Percentiles rank a stretch among this genome's conserved stretches.
Conservation (phyloP, 306 rosid species). For the Echinosophora koreensis region DNA sequence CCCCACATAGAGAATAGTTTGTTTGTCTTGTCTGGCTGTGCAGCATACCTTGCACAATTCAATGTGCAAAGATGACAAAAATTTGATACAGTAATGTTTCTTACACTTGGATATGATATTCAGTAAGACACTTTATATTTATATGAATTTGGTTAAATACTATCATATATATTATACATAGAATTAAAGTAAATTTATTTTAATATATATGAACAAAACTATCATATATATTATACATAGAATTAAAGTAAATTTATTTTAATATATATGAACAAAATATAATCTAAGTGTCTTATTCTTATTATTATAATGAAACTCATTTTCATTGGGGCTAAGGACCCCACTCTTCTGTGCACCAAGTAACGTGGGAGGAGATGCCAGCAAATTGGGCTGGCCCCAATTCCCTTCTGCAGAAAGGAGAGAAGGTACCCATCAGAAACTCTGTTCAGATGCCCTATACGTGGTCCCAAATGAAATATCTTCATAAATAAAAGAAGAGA, state of each 20-base stretch:
- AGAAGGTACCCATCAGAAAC: slow-evolving; percentile 15
- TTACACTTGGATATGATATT: too few species aligned
- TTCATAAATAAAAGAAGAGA: not conserved
- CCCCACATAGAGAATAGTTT: slow-evolving; percentile 49
- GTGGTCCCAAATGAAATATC: slow-evolving; percentile 12
- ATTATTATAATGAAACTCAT: too few species aligned
- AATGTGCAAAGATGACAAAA: slow-evolving; percentile 50
- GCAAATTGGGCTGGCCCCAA: slow-evolving; percentile 33
- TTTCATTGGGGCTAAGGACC: not conserved
- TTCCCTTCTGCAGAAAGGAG: not conserved
- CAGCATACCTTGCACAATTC: slow-evolving; percentile 45
- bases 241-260: too few species aligned
- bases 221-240: too few species aligned
- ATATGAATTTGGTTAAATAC: too few species aligned
- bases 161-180: too few species aligned
- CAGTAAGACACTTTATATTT: too few species aligned
- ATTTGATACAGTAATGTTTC: not conserved
- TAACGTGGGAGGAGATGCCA: slow-evolving; percentile 10
- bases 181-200: too few species aligned
- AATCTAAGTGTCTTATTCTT: too few species aligned
- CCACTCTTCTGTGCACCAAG: slow-evolving; percentile 27
- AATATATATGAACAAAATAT: too few species aligned
- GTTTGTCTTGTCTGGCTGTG: slow-evolving; percentile 61
- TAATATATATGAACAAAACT: too few species aligned
- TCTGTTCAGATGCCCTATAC: not conserved